Evolutionary conservation across 2,329 filamentous ascomycete genomes (phyloP), one percentile per base, ranked within the genome.

Genomic region (Aaosphaeria arxii): DNA sequence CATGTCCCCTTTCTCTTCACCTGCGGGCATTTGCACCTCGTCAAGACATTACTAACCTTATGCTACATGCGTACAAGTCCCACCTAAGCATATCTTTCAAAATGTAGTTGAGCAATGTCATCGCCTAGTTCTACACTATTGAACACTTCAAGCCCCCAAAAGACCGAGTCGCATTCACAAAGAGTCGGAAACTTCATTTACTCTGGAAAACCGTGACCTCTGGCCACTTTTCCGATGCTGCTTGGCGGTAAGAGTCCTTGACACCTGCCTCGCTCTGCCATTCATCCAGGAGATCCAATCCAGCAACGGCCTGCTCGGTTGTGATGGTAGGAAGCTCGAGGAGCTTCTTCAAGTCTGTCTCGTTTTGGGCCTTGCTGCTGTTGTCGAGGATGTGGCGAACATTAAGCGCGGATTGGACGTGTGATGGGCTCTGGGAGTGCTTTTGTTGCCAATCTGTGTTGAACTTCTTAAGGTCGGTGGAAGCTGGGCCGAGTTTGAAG

Each of bases 401-500:
- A 47, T 79, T 79, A 46, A 89, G 78, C 33, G 77, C 84, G 2
- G 85, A 79, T 47, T 88, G 80, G 4, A 86, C 74, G 62, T 89
- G 83, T 11, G 74, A 55, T 5, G 82, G 74, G 65, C 83, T 88
- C 47, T 77, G 68, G 56, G 82, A 81, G 73, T 92, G 79, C 56
- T 80, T 76, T 39, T 77, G 66, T 13, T 84, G 70, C 68, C 84
- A 92, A 24, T 82, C 78, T 36, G 85, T 75, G 68, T 91, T 92
- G 72, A 79, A 81, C 55, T 82, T 75, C 42, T 78, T 73, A 40
- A 89, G 76, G 44, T 86, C 78, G 17, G 76, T 70, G 35, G 73
- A 71, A 30, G 80, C 79, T 7, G 80, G 72, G 5, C 85, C 76
- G 28, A 86, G 71, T 6, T 78, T 74, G 57, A 91, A 88, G 54